Base-by-base conservation (phyloP, 768 basidiomycete genomes). In the Russula sp. region DNA sequence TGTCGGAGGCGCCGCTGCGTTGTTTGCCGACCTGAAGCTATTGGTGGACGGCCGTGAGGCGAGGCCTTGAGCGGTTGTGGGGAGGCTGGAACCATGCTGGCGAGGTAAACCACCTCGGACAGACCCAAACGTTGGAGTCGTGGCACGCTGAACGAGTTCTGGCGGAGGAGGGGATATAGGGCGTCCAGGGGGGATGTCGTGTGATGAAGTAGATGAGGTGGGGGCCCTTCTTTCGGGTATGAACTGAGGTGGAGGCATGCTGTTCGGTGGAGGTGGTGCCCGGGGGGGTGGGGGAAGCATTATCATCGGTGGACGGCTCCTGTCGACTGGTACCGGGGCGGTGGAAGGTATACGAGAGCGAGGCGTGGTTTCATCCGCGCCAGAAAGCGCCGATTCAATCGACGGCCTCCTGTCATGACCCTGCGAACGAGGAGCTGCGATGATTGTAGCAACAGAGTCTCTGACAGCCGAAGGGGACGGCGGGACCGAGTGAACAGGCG, bases 131-230 rank as follows among this genome's bases (percentile, higher is more conserved):
- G 87, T 87, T 0, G 91, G 91, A 1, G 91, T 93, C 4, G 91
- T 91, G 10, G 95, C 93, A 14, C 95, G 89, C 70, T 92, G 88
- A 64, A 97, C 86, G 71, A 97, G 88, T 61, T 98, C 94, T 18
- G 88, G 78, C 18, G 94, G 96, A 6, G 94, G 95, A 2, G 96
- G 95, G 0, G 96, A 98, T 4, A 86, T 88, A 0, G 96, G 96
- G 49, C 95, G 80, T 34, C 91, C 88, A 0, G 95, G 94, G 11
- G 89, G 89, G 6, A 76, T 73, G 65, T 88, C 87, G 49, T 79
- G 76, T 5, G 81, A 77, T 22, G 78, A 73, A 60, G 74, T 75
- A 8, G 81, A 78, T 16, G 73, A 73, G 4, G 78, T 76, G 31
- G 76, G 76, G 51, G 79, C 67, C 67, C 81, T 83, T 70, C 81